Evolutionary conservation across 257 asterid species (phyloP), one percentile per base, ranked within the genome.

Genomic region (Jasminum sambac): DNA sequence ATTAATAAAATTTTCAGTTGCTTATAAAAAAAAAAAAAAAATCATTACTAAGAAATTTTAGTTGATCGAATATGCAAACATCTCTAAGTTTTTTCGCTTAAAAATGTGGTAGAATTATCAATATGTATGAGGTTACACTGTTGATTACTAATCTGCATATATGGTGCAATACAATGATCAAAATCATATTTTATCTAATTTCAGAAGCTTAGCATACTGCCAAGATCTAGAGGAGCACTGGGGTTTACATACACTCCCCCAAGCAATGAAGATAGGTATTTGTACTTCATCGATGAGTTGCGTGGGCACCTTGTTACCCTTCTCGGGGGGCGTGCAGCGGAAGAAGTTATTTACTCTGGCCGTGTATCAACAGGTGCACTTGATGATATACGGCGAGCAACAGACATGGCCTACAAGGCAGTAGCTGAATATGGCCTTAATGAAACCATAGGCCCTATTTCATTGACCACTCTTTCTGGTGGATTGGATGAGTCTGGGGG

Each of bases 281-380:
- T 95, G 91, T 94, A 91, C 85, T 91, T 95, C 82, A 78, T 89
- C 26, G 99, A 95, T 72, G 98, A 95, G 87, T 79, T 95, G 86
- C 96, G 97, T 8, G 99, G 99, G 66, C 95, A 96, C 73, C 89
- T 95, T 67, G 99, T 91, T 64, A 90, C 99, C 74, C 98, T 95
- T 71, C 95, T 95, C 25, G 99, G 99, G 0, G 99, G 98, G n/a
- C 98, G 99, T 67, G 99, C 99, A 60, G 99, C 99, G 5, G 99
- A 95, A 76, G 97, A 95, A 82, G 84, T 95, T 64, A 80, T 90
- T 63, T 95, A 89, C 78, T 83, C 90, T 48, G 99, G 99, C 37
- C 98, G 99, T 74, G 98, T 95, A 76, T 89, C 99, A n/a, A 95
- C 99, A 37, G 99, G 99, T 79, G 99, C 99, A 11, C 83, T 95